Evolutionary conservation across 2,329 filamentous ascomycete species (phyloP), one percentile per base, ranked within the genome.

Genomic region (Colletotrichum tanaceti): DNA sequence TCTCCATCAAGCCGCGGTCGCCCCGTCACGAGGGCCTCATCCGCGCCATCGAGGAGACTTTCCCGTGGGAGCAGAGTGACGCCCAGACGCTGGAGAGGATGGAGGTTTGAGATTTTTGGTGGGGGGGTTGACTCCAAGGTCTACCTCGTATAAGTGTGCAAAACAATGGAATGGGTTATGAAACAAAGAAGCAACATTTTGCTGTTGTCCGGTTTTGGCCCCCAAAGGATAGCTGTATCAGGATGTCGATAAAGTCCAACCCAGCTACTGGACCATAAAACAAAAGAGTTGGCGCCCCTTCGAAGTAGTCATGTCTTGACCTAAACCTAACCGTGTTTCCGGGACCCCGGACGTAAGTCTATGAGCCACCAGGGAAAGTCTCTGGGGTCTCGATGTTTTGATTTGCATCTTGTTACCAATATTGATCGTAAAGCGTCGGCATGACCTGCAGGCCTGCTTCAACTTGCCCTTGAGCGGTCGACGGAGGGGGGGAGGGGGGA

Each of bases 51-150:
- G 65, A 70, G 44, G 22, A 58, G 35, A 63, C 38, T 2, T 32
- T 63, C 35, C 71, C 71, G 4, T 72, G 71, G 71, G 22, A 70
- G 24, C 46, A 69, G 13, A 64, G 71, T 13, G 70, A 72, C 32
- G 59, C 55, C 1, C 28, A 55, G 38, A 50, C n/a, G 3, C 24
- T 65, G 22, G 62, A 61, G 39, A 20, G n/a, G 7, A 24, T 59
- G 0, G 4, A 22, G 43, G 57, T 14, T 6, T 59, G 35, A 41
- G 3, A 2, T 9, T 39, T 24, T 4, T 2, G 24, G 24, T 3
- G 4, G 24, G 24, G 24, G 24, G 24, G n/a, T n/a, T n/a, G n/a
- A n/a, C n/a, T n/a, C n/a, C n/a, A n/a, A n/a, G n/a, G n/a, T n/a
- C n/a, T n/a, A n/a, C n/a, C n/a, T n/a, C n/a, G n/a, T n/a, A n/a